Percentiles rank a stretch among this genome's conserved stretches.
Conservation (phyloP, 192 early-diverging fungal species). For the Gamsiella multidivaricata region DNA sequence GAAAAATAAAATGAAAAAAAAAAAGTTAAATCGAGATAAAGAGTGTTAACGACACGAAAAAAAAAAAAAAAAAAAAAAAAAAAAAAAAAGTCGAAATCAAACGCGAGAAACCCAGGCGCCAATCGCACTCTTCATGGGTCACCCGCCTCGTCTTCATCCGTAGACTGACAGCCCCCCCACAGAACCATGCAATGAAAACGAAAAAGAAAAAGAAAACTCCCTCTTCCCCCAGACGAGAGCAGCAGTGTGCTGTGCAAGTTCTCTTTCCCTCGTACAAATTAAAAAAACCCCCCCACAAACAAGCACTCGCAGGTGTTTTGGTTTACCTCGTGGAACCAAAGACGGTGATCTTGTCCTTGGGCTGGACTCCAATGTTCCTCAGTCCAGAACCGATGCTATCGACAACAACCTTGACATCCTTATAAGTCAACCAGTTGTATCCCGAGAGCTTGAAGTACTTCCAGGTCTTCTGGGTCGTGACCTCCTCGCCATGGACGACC, state of each 20-base stretch:
- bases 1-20: background rate
- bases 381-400: constrained; percentile 76
- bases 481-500: constrained; percentile 60
- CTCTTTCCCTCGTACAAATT: background rate
- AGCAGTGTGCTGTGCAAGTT: no score
- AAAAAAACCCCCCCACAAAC: no score
- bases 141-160: no score
- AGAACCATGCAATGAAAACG: no score
- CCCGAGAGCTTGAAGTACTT: constrained; percentile 78
- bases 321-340: constrained; percentile 75
- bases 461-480: constrained; percentile 81
- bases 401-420: constrained; percentile 64
- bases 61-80: background rate
- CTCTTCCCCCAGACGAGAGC: no score
- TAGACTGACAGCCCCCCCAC: no score
- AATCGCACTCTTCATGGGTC: background rate
- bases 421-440: constrained; percentile 83
- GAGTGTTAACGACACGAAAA: no score
- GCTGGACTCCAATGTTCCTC: constrained; percentile 63
- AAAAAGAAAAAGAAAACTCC: no score
- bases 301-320: background rate
- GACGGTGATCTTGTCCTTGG: constrained; percentile 62
- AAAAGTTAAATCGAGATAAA: background rate
- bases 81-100: no score
- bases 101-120: background rate